phyloP scores from a whole-genome alignment of 2,329 filamentous ascomycete genomes.

The Akanthomyces lecanii region DNA sequence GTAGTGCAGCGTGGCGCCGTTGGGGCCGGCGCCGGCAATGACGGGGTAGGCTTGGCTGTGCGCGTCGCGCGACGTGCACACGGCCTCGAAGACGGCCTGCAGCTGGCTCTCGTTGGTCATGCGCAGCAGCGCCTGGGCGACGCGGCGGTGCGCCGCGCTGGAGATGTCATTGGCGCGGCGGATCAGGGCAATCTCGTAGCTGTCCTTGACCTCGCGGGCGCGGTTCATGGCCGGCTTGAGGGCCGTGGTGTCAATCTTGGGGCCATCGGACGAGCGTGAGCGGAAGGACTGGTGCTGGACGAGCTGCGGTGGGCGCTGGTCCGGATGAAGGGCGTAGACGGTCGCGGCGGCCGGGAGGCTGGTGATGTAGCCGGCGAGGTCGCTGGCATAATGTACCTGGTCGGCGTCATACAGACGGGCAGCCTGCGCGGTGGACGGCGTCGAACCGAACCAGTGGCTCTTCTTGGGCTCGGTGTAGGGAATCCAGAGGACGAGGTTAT shows the following conservation, averaged over 20 bases:
- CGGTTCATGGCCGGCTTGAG: constrained; percentile 73
- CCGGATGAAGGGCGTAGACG: constrained; percentile 44
- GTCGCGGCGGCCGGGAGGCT: constrained; percentile 38
- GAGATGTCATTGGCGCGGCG: constrained; percentile 77
- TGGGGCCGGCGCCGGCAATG: constrained; percentile 82
- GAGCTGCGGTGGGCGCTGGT: constrained; percentile 35
- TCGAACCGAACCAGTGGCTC: constrained; percentile 61
- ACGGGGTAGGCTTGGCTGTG: constrained; percentile 79
- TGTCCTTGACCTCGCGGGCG: constrained; percentile 75
- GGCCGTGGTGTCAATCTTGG: constrained; percentile 44
- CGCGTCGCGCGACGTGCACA: constrained; percentile 68
- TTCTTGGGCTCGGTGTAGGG: constrained; percentile 60
- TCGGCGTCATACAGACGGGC: constrained; percentile 64
- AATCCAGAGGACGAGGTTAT: constrained; percentile 68
- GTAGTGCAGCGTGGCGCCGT: constrained; percentile 85
- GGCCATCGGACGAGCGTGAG: constrained; percentile 29
- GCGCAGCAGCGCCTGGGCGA: constrained; percentile 58
- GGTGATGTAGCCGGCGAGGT: constrained; percentile 46
- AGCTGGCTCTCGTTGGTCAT: constrained; percentile 78
- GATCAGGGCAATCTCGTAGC: constrained; percentile 81
- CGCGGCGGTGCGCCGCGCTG: constrained; percentile 68
- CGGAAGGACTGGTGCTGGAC: constrained; percentile 28
- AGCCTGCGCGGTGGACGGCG: constrained; percentile 58
- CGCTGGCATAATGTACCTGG: constrained; percentile 57
- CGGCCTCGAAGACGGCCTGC: constrained; percentile 70